Evolutionary conservation across 345 rosid species (phyloP).

Genomic region (Gossypium longicalyx): DNA sequence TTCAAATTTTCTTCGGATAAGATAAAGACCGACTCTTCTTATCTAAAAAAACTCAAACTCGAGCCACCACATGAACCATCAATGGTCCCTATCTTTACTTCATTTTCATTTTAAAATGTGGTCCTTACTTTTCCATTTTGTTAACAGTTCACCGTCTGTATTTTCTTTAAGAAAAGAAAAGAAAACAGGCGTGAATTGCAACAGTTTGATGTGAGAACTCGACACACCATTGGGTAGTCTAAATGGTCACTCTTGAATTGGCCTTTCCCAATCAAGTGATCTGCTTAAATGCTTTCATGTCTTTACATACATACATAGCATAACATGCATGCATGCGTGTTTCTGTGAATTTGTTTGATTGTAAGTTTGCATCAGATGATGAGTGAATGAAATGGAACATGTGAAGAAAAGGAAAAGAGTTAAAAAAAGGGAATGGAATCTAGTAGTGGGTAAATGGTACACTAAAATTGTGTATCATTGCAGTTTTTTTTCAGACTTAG

Average conservation of each 20-base stretch:
- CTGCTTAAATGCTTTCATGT: not conserved
- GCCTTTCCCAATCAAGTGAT: not conserved
- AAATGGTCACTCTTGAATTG: not conserved
- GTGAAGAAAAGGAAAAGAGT: not conserved
- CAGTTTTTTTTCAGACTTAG: constrained; percentile 5
- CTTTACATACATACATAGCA: not conserved
- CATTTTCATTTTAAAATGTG: not conserved
- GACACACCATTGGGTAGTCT: no score
- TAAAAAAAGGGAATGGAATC: not conserved
- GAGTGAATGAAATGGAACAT: not conserved
- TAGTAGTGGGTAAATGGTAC: constrained; percentile 4
- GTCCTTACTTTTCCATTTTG: not conserved
- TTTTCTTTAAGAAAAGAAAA: not conserved
- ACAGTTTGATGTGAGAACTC: not conserved
- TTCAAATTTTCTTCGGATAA: not conserved
- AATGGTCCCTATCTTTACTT: not conserved
- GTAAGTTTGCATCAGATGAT: not conserved
- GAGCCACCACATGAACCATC: constrained; percentile 5
- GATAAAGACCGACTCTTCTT: constrained; percentile 1
- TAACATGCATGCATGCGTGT: not conserved
- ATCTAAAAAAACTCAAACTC: not conserved
- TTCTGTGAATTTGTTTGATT: not conserved
- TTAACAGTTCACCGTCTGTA: not conserved
- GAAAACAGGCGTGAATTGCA: not conserved
- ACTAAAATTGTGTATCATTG: not conserved